phyloP scores from a whole-genome alignment of 2,329 filamentous ascomycete genomes.

The Alternaria sp. region DNA sequence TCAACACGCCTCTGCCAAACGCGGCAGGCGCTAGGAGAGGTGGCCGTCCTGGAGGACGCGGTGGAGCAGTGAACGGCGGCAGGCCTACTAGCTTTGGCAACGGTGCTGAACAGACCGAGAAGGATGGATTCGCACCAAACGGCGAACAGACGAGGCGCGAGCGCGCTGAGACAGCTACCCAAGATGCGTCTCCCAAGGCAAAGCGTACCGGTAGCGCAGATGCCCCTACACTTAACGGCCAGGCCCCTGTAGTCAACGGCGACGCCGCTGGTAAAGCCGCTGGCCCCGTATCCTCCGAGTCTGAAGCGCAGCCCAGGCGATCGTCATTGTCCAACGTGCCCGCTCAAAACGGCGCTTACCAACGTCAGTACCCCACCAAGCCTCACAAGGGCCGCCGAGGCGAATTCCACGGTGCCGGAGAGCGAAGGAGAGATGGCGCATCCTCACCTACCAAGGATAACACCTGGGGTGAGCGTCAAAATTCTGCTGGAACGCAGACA shows the following conservation, averaged over 20 bases:
- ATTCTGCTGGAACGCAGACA: slow-evolving; percentile 41
- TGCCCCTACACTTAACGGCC: slow-evolving; percentile 39
- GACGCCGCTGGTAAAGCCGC: slow-evolving; percentile 33
- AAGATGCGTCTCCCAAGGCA: slow-evolving; percentile 41
- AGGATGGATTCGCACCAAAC: slow-evolving; percentile 39
- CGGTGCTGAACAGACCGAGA: slow-evolving; percentile 47
- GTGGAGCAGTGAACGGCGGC: slow-evolving; percentile 62
- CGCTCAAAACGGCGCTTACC: slow-evolving; percentile 33
- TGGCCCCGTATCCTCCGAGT: slow-evolving; percentile 24
- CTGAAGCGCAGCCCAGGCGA: slow-evolving; percentile 31
- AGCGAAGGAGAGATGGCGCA: slow-evolving; percentile 43
- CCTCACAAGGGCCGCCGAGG: slow-evolving; percentile 40
- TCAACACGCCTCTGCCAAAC: slow-evolving; percentile 79
- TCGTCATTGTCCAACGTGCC: slow-evolving; percentile 22
- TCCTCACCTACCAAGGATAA: slow-evolving; percentile 41
- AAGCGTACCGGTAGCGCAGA: slow-evolving; percentile 46
- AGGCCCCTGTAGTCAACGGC: slow-evolving; percentile 24
- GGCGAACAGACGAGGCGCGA: slow-evolving; percentile 36
- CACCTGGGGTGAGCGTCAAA: slow-evolving; percentile 37
- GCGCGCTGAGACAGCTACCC: slow-evolving; percentile 20
- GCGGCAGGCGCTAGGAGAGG: slow-evolving; percentile 47
- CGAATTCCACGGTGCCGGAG: slow-evolving; percentile 34
- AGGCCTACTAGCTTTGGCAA: slow-evolving; percentile 52
- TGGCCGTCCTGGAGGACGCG: slow-evolving; percentile 60
- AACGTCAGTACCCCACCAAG: slow-evolving; percentile 40